Base-by-base conservation (phyloP, 129 eudicot species). In the Scalesia atractyloides region DNA sequence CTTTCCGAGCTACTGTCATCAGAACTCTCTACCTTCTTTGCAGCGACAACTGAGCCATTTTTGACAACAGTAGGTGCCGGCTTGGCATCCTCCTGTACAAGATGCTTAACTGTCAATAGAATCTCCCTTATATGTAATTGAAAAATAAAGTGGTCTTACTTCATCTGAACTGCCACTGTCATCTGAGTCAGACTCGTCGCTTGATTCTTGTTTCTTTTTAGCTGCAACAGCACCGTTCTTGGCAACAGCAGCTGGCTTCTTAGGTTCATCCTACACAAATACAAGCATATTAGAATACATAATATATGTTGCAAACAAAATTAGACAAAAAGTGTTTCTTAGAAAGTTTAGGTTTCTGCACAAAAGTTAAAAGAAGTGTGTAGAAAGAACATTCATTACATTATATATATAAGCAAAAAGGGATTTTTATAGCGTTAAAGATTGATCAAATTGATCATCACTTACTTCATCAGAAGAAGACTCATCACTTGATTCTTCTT, bases 1-100 rank as follows among this genome's bases (percentile, higher is more conserved):
- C 88, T 83, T 4, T 88, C 95, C 5, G 90, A 85, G 67, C 86
- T 85, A n/a, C 74, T 82, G 47, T 82, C 88, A 7, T 83, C 92
- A 64, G 79, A 73, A 37, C 83, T 79, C 47, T 73, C 83, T 18
- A 18, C 81, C 46, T 80, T 75, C 77, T 75, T 80, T 17, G 68
- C 64, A 41, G 76, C 80, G 1, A 74, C 80, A 51, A 20, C 75
- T 44, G 92, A 14, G 5, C 69, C 87, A 20, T 73, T 78, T 19
- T 82, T 83, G 24, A 72, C 76, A 43, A n/a, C 72, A 79, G 72
- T 67, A 65, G 80, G 33, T 17, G 62, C 24, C 1, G 34, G 71
- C 48, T 80, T 50, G 20, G 72, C 57, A 14, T 64, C 74, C 69
- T 76, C 80, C 80, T 71, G 60, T 16, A 24, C 2, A 63, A 1